These are phyloP conservation scores for Alternaria viburni DNA, from an alignment of 2,329 filamentous ascomycete species.

Conservation along the genomic window DNA sequence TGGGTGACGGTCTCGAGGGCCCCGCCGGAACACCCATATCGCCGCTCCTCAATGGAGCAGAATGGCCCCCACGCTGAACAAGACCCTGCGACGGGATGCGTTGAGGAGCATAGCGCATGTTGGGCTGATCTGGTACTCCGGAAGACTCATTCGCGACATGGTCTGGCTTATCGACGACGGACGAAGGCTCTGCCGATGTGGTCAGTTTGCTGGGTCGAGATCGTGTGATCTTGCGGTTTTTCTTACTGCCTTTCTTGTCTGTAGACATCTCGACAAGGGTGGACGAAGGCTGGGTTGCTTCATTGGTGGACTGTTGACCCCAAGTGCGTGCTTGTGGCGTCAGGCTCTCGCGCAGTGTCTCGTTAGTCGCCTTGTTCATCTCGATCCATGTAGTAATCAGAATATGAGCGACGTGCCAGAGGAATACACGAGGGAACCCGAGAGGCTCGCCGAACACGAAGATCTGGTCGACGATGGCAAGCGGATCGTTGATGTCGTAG, in stretches of 20 bases:
- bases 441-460: constrained; percentile 34
- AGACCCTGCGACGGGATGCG: constrained; percentile 1
- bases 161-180: neutral
- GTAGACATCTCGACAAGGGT: neutral
- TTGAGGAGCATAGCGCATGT: neutral
- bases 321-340: neutral
- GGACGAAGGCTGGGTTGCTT: neutral
- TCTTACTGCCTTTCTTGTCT: constrained; percentile 13
- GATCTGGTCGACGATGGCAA: constrained; percentile 36
- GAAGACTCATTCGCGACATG: neutral
- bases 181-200: constrained; percentile 9
- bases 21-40: neutral
- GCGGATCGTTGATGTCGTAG: constrained; percentile 24
- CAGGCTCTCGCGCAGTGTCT: neutral
- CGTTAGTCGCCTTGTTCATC: neutral
- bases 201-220: constrained; percentile 13
- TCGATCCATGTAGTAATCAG: constrained; percentile 28
- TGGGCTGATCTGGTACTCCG: neutral
- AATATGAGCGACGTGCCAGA: constrained; percentile 37
- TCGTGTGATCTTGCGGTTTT: neutral
- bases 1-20: constrained; percentile 5
- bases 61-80: neutral
- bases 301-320: neutral
- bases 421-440: constrained; percentile 32
- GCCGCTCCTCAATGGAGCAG: constrained; percentile 4